Evolutionary conservation across 2,329 filamentous ascomycete genomes (phyloP).

Genomic region (Parafenestella ontariensis): DNA sequence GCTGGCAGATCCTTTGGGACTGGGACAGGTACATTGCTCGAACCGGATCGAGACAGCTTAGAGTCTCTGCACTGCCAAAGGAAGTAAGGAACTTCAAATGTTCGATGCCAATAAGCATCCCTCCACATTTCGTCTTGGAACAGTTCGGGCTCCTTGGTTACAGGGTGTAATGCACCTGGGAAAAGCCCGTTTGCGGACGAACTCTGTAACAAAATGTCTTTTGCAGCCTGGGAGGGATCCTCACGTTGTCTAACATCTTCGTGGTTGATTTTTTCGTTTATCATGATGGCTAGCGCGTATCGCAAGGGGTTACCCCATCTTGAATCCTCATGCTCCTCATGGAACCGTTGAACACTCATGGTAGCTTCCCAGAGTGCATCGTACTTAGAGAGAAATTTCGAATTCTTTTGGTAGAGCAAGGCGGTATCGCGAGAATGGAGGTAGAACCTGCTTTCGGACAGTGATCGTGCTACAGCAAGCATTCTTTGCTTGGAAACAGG

Average conservation of each 20-base stretch:
- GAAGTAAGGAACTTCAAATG: neutral
- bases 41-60: too few species aligned
- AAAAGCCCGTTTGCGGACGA: neutral
- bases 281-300: neutral
- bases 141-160: neutral
- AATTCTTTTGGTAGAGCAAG: constrained; percentile 1
- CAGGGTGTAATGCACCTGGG: neutral
- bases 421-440: constrained; percentile 12
- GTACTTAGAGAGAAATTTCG: neutral
- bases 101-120: neutral
- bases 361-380: neutral
- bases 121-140: neutral
- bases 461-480: constrained; percentile 7
- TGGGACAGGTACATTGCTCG: too few species aligned
- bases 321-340: neutral
- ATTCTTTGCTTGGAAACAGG: constrained; percentile 4
- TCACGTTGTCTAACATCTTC: neutral
- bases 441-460: constrained; percentile 9
- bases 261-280: neutral
- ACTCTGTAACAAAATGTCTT: neutral
- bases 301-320: neutral
- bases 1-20: too few species aligned
- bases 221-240: neutral
- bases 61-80: neutral
- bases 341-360: neutral